phyloP scores from a whole-genome alignment of 345 rosid species.

The Heritiera littoralis region DNA sequence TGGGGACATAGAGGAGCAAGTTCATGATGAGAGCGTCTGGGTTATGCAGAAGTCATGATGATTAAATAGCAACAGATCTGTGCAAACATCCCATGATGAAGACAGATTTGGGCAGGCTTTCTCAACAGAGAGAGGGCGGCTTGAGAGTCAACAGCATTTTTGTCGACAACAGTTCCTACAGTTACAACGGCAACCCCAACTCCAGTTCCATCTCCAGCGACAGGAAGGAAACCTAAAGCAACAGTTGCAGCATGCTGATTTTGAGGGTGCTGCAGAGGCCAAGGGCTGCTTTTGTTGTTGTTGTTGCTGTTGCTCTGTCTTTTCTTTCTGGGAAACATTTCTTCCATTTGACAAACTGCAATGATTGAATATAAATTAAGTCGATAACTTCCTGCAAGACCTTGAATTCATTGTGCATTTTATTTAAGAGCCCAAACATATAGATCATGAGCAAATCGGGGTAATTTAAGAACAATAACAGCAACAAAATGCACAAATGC shows the following conservation, averaged over 20 bases:
- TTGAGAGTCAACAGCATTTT: not conserved
- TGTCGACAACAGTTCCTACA: not conserved
- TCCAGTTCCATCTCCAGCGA: conserved; percentile 31
- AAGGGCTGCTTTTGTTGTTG: conserved; percentile 16
- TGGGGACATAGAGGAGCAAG: not conserved
- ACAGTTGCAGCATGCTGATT: conserved; percentile 28
- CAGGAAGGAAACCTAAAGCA: conserved; percentile 36
- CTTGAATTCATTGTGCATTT: conserved; percentile 1
- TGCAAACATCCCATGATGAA: conserved; percentile 10
- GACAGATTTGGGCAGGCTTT: not conserved
- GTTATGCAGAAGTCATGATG: not conserved
- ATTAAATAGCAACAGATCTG: not conserved
- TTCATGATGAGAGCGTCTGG: not conserved
- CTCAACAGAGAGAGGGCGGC: not conserved
- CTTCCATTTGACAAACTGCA: conserved; percentile 42
- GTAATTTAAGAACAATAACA: not conserved
- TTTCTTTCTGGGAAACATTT: conserved; percentile 22
- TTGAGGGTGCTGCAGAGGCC: conserved; percentile 16
- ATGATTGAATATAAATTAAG: conserved; percentile 6
- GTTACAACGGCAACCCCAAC: not conserved
- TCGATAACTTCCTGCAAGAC: not conserved
- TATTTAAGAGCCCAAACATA: not conserved
- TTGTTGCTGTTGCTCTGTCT: conserved; percentile 23
- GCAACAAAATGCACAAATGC: not conserved
- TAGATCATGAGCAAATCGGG: not conserved